Base-by-base conservation (phyloP, 495 filamentous ascomycete species). In the Geopyxis carbonaria region DNA sequence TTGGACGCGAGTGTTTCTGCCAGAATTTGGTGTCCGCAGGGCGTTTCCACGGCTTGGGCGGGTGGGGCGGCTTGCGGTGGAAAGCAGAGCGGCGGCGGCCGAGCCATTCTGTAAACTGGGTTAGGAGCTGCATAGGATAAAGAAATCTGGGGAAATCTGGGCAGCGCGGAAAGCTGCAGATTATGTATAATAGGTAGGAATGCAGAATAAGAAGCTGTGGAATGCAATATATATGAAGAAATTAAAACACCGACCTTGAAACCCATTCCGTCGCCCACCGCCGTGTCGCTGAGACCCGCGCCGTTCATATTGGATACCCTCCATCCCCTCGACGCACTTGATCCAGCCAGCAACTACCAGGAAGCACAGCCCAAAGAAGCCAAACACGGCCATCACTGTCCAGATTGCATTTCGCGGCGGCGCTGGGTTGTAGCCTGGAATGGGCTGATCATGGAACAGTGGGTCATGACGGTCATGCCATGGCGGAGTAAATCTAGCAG, bases 291-390 rank as follows among this genome's bases (percentile, higher is more conserved):
- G 31, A 6, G 31, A 7, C 5, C 7, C 13, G 13, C 13, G 31
- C 11, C 31, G 5, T 7, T 5, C 13, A 6, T 16, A 30, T 3
- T 30, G 15, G 11, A 11, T 30, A 3, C 11, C 27, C 15, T 30
- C 27, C 15, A 30, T n/a, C 7, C 31, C 47, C 10, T 47, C 34
- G 19, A 51, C 48, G 40, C 48, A 51, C 47, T 47, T 44, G 45
- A 51, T 40, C 48, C 48, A 51, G 1, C 46, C 47, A 5, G 48
- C 39, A 32, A 51, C 38, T 22, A 51, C 32, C 3, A 47, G 50
- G 19, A 51, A 51, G 15, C 50, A 18, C n/a, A 51, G 35, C 5
- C 47, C 48, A 40, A 51, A 27, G 38, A 51, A 30, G 2, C 30
- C 42, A 39, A 51, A 51, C 30, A 51, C 50, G 29, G 45, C 45